Evolutionary conservation across 768 basidiomycete species (phyloP).

Genomic region (Suillus discolor): DNA sequence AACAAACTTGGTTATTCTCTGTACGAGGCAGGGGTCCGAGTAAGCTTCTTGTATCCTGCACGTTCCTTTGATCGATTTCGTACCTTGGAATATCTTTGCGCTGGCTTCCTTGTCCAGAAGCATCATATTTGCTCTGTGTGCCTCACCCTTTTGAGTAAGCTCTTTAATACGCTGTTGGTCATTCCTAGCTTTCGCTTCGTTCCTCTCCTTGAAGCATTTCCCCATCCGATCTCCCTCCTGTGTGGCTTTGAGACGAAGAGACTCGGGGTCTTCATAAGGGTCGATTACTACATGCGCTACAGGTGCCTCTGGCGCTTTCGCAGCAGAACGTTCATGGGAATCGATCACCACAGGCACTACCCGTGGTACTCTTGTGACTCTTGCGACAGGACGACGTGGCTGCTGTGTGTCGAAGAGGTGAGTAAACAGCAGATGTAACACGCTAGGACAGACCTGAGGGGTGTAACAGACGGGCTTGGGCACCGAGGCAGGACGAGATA

Average conservation of each 20-base stretch:
- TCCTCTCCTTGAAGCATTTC: conserved; percentile 59
- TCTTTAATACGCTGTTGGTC: conserved; percentile 59
- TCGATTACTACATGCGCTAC: not conserved
- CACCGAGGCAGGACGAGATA: not conserved
- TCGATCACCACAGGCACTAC: not conserved
- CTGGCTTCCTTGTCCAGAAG: conserved; percentile 73
- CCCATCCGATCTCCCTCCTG: conserved; percentile 74
- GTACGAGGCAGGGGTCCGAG: not conserved
- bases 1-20: conserved; percentile 12
- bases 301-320: not conserved
- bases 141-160: conserved; percentile 75
- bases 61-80: conserved; percentile 28
- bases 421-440: not conserved
- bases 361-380: not conserved
- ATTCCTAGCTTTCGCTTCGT: conserved; percentile 43
- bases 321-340: not conserved
- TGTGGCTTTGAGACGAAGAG: conserved; percentile 70
- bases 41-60: not conserved
- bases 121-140: conserved; percentile 72
- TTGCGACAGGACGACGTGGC: not conserved
- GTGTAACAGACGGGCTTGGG: not conserved
- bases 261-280: conserved; percentile 19
- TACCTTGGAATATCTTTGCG: conserved; percentile 81
- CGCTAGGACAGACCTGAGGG: not conserved
- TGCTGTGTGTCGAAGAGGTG: not conserved